These are phyloP conservation scores for Eucalyptus rudis DNA, from an alignment of 345 rosid genomes.

Conservation along the genomic window DNA sequence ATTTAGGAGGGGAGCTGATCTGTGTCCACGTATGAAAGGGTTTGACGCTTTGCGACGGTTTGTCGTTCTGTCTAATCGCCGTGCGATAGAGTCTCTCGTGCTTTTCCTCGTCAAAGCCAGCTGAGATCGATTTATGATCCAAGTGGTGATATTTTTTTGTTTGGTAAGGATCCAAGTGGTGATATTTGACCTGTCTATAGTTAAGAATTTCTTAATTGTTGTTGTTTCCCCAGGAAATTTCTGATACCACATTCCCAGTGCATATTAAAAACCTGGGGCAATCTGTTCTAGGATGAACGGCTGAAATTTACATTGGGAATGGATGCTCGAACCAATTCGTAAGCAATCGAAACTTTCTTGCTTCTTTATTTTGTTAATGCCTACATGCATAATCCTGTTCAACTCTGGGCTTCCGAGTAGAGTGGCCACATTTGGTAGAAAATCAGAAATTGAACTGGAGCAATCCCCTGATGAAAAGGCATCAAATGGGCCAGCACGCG, in stretches of 20 bases:
- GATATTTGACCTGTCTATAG: neutral
- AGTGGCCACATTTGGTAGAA: no score
- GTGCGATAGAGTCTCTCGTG: neutral
- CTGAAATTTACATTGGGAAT: no score
- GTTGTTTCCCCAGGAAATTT: neutral
- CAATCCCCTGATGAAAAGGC: no score
- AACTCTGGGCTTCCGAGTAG: no score
- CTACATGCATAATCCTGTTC: no score
- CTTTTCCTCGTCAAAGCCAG: neutral
- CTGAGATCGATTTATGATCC: neutral
- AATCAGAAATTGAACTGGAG: neutral
- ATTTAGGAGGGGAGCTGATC: neutral
- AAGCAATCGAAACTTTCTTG: fast-evolving
- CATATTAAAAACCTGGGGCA: no score
- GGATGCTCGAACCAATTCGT: fast-evolving
- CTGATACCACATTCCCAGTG: no score
- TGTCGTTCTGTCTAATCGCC: neutral
- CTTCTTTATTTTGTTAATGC: no score
- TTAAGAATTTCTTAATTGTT: neutral
- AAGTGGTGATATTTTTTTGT: neutral
- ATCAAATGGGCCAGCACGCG: no score
- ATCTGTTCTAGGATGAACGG: fast-evolving
- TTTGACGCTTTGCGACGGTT: neutral
- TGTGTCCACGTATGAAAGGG: constrained; percentile 15
- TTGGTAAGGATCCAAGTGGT: neutral